Percentiles rank a stretch among this genome's conserved stretches.
Conservation (phyloP, 2,329 filamentous ascomycete genomes). For the Verticillium zaregamsianum region DNA sequence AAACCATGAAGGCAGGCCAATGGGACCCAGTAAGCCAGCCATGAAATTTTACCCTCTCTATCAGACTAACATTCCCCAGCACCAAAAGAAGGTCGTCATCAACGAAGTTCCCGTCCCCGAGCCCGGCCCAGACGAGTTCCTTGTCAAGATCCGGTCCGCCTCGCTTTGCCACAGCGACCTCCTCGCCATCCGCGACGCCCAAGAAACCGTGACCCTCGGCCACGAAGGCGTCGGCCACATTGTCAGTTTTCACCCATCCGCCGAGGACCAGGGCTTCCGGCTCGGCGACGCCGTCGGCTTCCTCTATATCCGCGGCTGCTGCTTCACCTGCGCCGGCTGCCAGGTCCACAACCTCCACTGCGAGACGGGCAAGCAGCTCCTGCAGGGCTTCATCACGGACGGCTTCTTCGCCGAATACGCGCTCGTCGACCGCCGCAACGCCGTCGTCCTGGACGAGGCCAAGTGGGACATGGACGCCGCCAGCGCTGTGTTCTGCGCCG, state of each 20-base stretch:
- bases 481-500: constrained; percentile 45
- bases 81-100: constrained; percentile 23
- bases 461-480: constrained; percentile 26
- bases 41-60: background rate
- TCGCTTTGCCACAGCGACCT: constrained; percentile 30
- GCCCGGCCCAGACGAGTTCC: constrained; percentile 34
- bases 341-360: constrained; percentile 37
- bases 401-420: constrained; percentile 45
- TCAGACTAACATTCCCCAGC: constrained; percentile 5
- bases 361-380: constrained; percentile 29
- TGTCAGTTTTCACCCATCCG: constrained; percentile 28
- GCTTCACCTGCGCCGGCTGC: constrained; percentile 43
- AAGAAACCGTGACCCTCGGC: constrained; percentile 25
- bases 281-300: constrained; percentile 40
- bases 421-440: constrained; percentile 39
- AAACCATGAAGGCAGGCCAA: constrained; percentile 15
- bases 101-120: constrained; percentile 39
- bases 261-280: constrained; percentile 32
- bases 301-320: constrained; percentile 39
- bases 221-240: constrained; percentile 43
- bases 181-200: constrained; percentile 18
- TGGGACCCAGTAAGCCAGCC: constrained; percentile 12
- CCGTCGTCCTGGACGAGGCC: constrained; percentile 31
- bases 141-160: constrained; percentile 29
- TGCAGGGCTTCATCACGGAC: constrained; percentile 37